Conservation (phyloP, 2,329 filamentous ascomycete genomes). For the Ceratocystis lukuohia region DNA sequence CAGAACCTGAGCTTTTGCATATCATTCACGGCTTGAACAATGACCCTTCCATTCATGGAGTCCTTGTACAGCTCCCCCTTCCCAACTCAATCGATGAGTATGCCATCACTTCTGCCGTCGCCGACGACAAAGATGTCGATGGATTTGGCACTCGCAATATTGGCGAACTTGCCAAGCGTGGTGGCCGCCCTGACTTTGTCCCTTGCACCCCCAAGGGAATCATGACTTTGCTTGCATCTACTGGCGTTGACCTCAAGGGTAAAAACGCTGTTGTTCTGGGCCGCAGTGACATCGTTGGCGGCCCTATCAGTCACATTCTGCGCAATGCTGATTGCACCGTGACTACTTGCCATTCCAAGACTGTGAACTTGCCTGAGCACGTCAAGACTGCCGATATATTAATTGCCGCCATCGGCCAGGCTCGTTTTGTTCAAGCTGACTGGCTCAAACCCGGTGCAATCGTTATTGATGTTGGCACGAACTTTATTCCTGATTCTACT, state of each 20-base stretch:
- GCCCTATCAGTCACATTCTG: constrained; percentile 87
- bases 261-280: constrained; percentile 93
- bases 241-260: constrained; percentile 68
- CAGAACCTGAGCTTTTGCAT: constrained; percentile 74
- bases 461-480: constrained; percentile 94
- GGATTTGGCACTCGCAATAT: constrained; percentile 92
- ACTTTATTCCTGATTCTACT: constrained; percentile 77
- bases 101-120: constrained; percentile 74
- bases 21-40: constrained; percentile 74
- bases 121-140: constrained; percentile 93
- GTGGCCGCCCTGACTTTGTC: constrained; percentile 75
- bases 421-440: constrained; percentile 81
- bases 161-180: constrained; percentile 90
- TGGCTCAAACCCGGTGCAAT: constrained; percentile 93
- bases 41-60: constrained; percentile 72
- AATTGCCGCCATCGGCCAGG: constrained; percentile 78
- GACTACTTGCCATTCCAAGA: constrained; percentile 89
- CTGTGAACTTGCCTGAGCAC: constrained; percentile 55
- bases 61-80: constrained; percentile 85
- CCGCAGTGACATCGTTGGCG: constrained; percentile 92
- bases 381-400: constrained; percentile 79
- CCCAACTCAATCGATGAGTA: constrained; percentile 86
- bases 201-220: constrained; percentile 96
- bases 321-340: constrained; percentile 95
- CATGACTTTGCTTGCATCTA: constrained; percentile 79